Conservation (phyloP, 805 yeast genomes). For the Torulaspora indica region DNA sequence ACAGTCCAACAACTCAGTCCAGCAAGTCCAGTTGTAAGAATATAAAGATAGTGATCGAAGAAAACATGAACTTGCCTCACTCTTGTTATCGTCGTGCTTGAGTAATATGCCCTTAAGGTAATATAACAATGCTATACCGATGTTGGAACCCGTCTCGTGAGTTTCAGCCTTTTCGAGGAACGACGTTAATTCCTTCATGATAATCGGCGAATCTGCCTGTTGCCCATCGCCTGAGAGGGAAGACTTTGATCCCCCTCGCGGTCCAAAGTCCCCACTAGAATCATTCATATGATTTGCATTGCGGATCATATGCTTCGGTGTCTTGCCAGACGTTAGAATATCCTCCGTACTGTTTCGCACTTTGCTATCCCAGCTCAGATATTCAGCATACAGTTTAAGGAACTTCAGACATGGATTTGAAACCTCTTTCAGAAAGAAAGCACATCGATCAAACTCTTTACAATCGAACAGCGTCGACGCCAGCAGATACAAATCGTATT, state of each 20-base stretch:
- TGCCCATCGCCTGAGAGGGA: conserved; percentile 21
- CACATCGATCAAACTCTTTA: conserved; percentile 80
- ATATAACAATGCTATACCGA: conserved; percentile 51
- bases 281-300: conserved; percentile 8
- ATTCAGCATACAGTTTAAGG: conserved; percentile 61
- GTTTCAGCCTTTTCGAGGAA: conserved; percentile 11
- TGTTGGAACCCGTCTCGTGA: conserved; percentile 14
- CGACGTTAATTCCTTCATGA: conserved; percentile 41
- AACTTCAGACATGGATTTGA: conserved; percentile 49
- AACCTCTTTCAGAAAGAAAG: conserved; percentile 51
- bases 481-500: conserved; percentile 46
- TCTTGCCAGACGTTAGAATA: conserved; percentile 42
- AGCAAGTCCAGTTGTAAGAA: conserved; percentile 91
- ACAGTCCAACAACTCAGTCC: conserved; percentile 72
- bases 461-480: conserved; percentile 75
- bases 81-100: conserved; percentile 52
- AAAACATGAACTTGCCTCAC: conserved; percentile 56
- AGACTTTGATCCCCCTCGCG: conserved; percentile 1
- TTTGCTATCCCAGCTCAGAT: conserved; percentile 72
- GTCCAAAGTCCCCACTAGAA: conserved; percentile 9
- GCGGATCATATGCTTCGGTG: conserved; percentile 10
- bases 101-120: conserved; percentile 69
- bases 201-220: conserved; percentile 28
- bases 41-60: conserved; percentile 57
- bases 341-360: conserved; percentile 69